Base-by-base conservation (phyloP, 495 filamentous ascomycete species). In the Penicillium ochrochloron region DNA sequence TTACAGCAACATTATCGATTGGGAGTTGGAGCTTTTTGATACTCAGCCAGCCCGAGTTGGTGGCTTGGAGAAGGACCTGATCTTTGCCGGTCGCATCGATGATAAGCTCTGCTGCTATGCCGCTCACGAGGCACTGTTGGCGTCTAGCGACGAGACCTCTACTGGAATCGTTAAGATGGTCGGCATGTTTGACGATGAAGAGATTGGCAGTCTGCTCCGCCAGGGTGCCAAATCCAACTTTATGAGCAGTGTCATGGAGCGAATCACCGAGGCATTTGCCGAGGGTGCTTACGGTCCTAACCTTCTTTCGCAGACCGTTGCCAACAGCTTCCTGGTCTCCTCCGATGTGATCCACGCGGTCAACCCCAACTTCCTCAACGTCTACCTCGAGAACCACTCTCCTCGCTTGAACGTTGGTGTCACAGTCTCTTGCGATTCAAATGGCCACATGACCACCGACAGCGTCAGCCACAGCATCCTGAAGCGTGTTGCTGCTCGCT, bases 11-110 rank as follows among this genome's bases (percentile, higher is more conserved):
- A 97, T 99, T 63, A 78, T 97, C 29, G 94, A 92, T 76, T 99
- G 95, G 95, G 95, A 99, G 70, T 86, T 97, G n/a, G 95, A 99
- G 75, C 89, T 99, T 35, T 99, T 88, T 72, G 95, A 99, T 76
- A 89, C 84, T 9, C 93, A 97, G 72, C 92, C 93, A 9, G 94
- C 92, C 17, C 85, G 87, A 33, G 80, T 93, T 25, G 92, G 93
- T 64, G 95, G 95, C 14, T 70, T 99, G 44, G 92, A 95, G 68
- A 93, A 92, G 73, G 95, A 97, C 66, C 87, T 99, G 78, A 94
- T 99, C 74, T 97, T 94, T 66, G 95, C 91, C 51, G 92, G 93
- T 60, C 90, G 95, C 51, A 93, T 99, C 68, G 95, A 99, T 75
- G 95, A 99, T 75, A 97, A 97, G 78, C 88, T 99, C 58, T 97